Conservation (phyloP, 257 asterid species). For the Nicotiana tomentosiformis region DNA sequence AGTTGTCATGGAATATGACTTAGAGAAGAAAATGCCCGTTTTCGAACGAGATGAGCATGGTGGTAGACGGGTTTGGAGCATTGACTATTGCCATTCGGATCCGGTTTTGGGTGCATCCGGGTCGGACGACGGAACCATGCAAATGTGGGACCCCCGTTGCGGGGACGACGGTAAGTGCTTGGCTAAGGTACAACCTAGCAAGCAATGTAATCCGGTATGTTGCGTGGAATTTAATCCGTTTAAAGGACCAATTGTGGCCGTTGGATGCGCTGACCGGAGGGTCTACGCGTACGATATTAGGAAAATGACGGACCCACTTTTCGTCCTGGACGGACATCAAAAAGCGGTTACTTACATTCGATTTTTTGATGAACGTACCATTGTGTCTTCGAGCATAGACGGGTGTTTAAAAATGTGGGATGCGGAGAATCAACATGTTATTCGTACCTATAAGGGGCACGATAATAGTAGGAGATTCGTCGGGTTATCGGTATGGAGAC, state of each 20-base stretch:
- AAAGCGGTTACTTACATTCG: constrained; percentile 60
- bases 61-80: constrained; percentile 84
- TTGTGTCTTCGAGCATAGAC: constrained; percentile 62
- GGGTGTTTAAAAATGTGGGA: constrained; percentile 77
- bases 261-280: constrained; percentile 67
- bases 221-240: constrained; percentile 77
- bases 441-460: constrained; percentile 67
- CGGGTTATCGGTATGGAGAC: constrained; percentile 74
- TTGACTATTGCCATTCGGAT: constrained; percentile 52
- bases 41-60: constrained; percentile 98
- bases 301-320: constrained; percentile 39
- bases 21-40: constrained; percentile 58
- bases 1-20: constrained; percentile 76
- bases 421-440: constrained; percentile 23
- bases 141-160: constrained; percentile 84
- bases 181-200: constrained; percentile 44
- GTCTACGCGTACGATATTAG: constrained; percentile 64
- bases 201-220: constrained; percentile 51
- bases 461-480: constrained; percentile 64
- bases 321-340: constrained; percentile 55
- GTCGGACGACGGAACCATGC: constrained; percentile 92
- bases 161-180: constrained; percentile 25
- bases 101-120: constrained; percentile 81
- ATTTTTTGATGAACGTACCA: constrained; percentile 39
- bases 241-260: constrained; percentile 37